These are phyloP conservation scores for Primulina tabacum DNA, from an alignment of 257 asterid species.

Conservation along the genomic window DNA sequence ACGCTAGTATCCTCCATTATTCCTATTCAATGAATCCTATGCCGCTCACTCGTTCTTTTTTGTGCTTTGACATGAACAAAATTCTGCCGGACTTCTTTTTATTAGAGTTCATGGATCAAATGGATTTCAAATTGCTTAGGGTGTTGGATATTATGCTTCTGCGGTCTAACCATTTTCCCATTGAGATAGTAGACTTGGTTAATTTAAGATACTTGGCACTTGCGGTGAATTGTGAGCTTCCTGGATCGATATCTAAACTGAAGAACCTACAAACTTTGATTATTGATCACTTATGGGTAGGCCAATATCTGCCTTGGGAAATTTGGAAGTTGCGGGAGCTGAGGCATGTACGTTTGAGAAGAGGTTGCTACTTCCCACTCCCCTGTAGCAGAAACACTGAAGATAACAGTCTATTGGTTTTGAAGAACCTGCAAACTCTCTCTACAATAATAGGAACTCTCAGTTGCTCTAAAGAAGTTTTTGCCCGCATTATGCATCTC, in stretches of 20 bases:
- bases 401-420: background rate
- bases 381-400: background rate
- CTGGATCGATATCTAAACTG: slow-evolving; percentile 16
- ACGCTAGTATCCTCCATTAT: slow-evolving; percentile 10
- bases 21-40: slow-evolving; percentile 3
- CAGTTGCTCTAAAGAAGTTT: slow-evolving; percentile 12
- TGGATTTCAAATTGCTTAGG: slow-evolving; percentile 18
- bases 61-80: slow-evolving; percentile 5
- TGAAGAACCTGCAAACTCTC: slow-evolving; percentile 19
- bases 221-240: slow-evolving; percentile 17
- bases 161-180: slow-evolving; percentile 20
- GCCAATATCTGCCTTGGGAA: slow-evolving; percentile 9
- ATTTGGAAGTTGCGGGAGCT: slow-evolving; percentile 19
- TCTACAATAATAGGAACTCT: slow-evolving; percentile 12
- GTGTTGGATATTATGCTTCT: slow-evolving; percentile 21
- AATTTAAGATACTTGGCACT: slow-evolving; percentile 19
- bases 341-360: slow-evolving; percentile 20
- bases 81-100: slow-evolving; percentile 14
- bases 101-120: slow-evolving; percentile 5
- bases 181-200: slow-evolving; percentile 16
- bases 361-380: slow-evolving; percentile 16
- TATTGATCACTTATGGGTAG: slow-evolving; percentile 9
- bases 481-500: slow-evolving; percentile 6
- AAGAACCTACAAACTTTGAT: slow-evolving; percentile 20
- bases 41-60: slow-evolving; percentile 15